phyloP scores from a whole-genome alignment of 306 rosid species.

The Cicer pinnatifidum region DNA sequence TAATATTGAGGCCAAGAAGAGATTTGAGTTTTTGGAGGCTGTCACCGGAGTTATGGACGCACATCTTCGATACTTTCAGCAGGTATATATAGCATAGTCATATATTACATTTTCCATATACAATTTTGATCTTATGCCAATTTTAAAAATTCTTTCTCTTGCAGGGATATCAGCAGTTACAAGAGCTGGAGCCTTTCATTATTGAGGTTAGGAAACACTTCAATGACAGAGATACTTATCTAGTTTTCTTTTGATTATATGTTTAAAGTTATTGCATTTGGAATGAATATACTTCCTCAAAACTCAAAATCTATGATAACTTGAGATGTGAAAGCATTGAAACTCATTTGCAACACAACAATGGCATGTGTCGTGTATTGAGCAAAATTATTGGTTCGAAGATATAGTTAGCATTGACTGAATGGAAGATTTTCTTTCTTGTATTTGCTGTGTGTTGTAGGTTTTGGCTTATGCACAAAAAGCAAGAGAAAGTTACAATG shows the following conservation, averaged over 20 bases:
- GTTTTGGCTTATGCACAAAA: slow-evolving; percentile 68
- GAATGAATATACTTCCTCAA: slow-evolving; percentile 24
- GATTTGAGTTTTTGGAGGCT: slow-evolving; percentile 80
- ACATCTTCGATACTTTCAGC: slow-evolving; percentile 79
- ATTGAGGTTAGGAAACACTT: slow-evolving; percentile 46
- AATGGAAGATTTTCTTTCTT: slow-evolving; percentile 30
- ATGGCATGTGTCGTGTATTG: slow-evolving; percentile 4
- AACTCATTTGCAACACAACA: background rate
- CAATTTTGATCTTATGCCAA: slow-evolving; percentile 9
- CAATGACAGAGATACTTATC: background rate
- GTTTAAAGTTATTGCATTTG: background rate
- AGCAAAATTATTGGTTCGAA: slow-evolving; percentile 11
- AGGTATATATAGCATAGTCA: slow-evolving; percentile 52
- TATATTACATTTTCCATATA: slow-evolving; percentile 4
- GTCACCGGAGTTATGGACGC: slow-evolving; percentile 86
- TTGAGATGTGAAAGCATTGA: slow-evolving; percentile 18
- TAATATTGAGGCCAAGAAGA: slow-evolving; percentile 74
- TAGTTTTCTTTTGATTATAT: slow-evolving; percentile 19
- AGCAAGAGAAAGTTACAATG: slow-evolving; percentile 73
- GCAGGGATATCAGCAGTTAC: slow-evolving; percentile 59
- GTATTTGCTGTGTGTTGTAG: slow-evolving; percentile 50
- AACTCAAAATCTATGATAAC: slow-evolving; percentile 16
- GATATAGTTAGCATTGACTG: slow-evolving; percentile 18
- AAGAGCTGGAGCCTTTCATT: slow-evolving; percentile 60
- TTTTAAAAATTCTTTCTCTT: slow-evolving; percentile 32